Evolutionary conservation across 1,284 basidiomycete species (phyloP), one percentile per base, ranked within the genome.

Genomic region (Naganishia sp.): DNA sequence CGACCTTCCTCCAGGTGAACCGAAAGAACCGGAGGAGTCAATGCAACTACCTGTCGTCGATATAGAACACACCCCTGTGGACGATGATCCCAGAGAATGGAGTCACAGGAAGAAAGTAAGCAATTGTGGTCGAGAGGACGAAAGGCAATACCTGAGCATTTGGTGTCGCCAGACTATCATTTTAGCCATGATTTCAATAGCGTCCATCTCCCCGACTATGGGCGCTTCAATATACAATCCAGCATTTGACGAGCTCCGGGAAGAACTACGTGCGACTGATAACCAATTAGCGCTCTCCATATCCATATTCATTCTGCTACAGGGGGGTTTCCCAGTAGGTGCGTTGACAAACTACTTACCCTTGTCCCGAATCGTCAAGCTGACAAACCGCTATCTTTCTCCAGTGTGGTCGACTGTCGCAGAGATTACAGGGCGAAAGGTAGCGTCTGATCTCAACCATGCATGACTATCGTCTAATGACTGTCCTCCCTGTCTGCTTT

Each of bases 381-480:
- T 31, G 28, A 11, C 47, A 9, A 47, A 15, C 35, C 17, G 6
- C 13, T 18, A 45, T 28, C 32, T 11, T 23, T 21, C 7, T 4
- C 25, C 89, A 17, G 62, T 89, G 6, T 92, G 90, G 90, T 85
- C 83, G 60, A 83, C 86, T 0, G 79, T 88, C 21, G 88, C 87
- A 62, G 90, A 94, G 75, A 84, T 94, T 56, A 87, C 86, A 69
- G 91, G 90, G 6, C 82, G 91, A 55, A 92, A 90, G 83, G 88
- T 88, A 63, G 41, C 71, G 57, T 13, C 31, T 25, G 13, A 25
- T n/a, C 15, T 41, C 11, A 18, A 18, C 47, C 21, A 39, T 13
- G 23, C 13, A 41, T 41, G 18, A 23, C 5, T 11, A 21, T 23
- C n/a, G 10, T 11, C 51, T 56, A 25, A 54, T 51, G n/a, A 17